Evolutionary conservation across 2,329 filamentous ascomycete species (phyloP).

Genomic region (Fusarium nematophilum): DNA sequence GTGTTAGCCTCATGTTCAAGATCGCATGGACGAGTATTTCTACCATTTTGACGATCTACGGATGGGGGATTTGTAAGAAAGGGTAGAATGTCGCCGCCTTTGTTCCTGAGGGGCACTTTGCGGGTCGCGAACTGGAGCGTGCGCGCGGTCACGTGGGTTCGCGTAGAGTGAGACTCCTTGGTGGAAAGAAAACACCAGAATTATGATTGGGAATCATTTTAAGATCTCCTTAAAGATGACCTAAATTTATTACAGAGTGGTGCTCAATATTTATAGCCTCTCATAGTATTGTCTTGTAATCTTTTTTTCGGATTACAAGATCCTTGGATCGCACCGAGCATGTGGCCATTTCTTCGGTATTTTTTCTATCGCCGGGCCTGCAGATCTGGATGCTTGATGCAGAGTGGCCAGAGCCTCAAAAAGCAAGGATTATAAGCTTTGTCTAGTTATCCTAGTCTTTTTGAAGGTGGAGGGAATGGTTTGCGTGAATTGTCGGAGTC

Average conservation of each 20-base stretch:
- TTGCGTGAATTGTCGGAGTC: neutral
- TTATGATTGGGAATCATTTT: neutral
- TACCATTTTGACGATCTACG: conserved; percentile 33
- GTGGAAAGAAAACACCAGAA: neutral
- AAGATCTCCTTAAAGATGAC: too few species aligned
- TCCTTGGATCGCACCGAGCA: too few species aligned
- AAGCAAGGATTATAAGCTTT: neutral
- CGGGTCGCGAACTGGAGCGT: neutral
- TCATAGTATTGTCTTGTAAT: too few species aligned
- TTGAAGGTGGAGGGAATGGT: neutral
- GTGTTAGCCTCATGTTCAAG: neutral
- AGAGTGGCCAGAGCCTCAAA: conserved; percentile 1
- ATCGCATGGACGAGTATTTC: neutral
- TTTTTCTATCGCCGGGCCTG: too few species aligned
- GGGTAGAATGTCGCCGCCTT: conserved; percentile 7
- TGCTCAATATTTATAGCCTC: too few species aligned
- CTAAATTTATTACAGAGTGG: neutral
- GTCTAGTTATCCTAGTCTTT: neutral
- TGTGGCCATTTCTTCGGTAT: too few species aligned
- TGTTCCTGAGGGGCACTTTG: conserved; percentile 13
- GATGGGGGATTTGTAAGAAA: conserved; percentile 1
- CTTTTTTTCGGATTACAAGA: too few species aligned
- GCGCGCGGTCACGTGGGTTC: conserved; percentile 33
- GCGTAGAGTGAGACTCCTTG: conserved; percentile 16
- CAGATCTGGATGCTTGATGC: neutral